phyloP scores from a whole-genome alignment of 2,329 filamentous ascomycete genomes.

The Tolypocladium paradoxum region DNA sequence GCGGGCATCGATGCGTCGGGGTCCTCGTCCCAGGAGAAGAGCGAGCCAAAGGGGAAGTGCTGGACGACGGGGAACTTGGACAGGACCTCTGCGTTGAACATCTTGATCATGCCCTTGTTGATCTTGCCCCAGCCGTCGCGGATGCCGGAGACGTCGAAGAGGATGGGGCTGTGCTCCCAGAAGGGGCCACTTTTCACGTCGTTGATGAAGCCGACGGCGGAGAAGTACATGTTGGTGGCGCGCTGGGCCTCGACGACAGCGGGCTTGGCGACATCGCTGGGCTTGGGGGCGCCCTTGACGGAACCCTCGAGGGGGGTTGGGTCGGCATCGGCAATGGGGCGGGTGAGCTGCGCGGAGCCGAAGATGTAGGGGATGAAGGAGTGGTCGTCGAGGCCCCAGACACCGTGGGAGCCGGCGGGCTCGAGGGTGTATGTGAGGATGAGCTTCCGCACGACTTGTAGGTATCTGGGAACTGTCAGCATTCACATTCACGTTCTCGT shows the following conservation, averaged over 20 bases:
- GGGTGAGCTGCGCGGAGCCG: slow-evolving; percentile 80
- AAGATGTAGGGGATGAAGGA: slow-evolving; percentile 91
- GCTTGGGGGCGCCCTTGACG: slow-evolving; percentile 57
- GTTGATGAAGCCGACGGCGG: slow-evolving; percentile 91
- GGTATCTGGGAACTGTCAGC: slow-evolving; percentile 44
- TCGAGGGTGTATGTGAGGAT: slow-evolving; percentile 90
- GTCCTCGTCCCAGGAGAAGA: slow-evolving; percentile 69
- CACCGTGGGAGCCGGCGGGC: slow-evolving; percentile 89
- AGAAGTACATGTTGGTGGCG: slow-evolving; percentile 77
- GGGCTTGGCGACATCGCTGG: slow-evolving; percentile 55
- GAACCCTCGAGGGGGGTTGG: slow-evolving; percentile 72
- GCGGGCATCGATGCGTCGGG: slow-evolving; percentile 42
- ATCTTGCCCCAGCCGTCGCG: slow-evolving; percentile 96
- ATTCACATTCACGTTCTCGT: background rate
- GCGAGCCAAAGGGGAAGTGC: slow-evolving; percentile 74
- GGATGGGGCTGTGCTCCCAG: slow-evolving; percentile 90
- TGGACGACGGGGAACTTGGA: slow-evolving; percentile 98
- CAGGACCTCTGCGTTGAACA: slow-evolving; percentile 95
- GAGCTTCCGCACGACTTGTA: slow-evolving; percentile 68
- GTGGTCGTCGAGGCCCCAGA: slow-evolving; percentile 98
- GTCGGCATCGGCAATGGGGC: slow-evolving; percentile 53
- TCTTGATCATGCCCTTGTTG: slow-evolving; percentile 99
- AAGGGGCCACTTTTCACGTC: slow-evolving; percentile 95
- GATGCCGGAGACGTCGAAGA: slow-evolving; percentile 91
- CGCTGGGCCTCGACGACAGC: slow-evolving; percentile 56